Evolutionary conservation across 2,329 filamentous ascomycete genomes (phyloP), one percentile per base, ranked within the genome.

Genomic region (Huntiella decipiens): DNA sequence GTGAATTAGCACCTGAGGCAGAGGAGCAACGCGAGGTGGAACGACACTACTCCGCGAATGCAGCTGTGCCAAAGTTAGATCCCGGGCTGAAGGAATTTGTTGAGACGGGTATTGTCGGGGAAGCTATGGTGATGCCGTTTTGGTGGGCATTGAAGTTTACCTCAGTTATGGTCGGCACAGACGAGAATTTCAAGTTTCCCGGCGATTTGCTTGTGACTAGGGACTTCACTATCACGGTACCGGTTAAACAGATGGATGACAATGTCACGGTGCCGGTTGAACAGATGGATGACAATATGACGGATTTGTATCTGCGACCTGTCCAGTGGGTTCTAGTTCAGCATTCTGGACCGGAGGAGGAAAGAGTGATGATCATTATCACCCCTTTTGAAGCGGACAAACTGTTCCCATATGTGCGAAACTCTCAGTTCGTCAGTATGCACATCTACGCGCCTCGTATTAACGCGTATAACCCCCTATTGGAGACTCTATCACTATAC

Each of bases 1-100:
- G 78, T 0, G 79, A 83, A 51, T 60, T 84, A 0, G 64, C 73
- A 0, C 74, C 74, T 0, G 78, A 85, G 50, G 66, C 72, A 1
- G 73, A 83, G 51, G 59, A 68, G 19, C 73, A 83, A 53, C 60
- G 66, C 1, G 60, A 80, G 42, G 52, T 73, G 1, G 61, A 80
- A 51, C 62, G 61, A 1, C 70, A 74, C 0, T 53, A 56, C 0
- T 48, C 56, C 0, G 61, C 62, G 1, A 34, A 53, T 0, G 63
- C 75, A 0, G 53, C 51, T 0, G 1, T 5, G 0, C 71, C 79
- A 39, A 2, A 8, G 10, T 28, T 43, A 15, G 19, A 34, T 44
- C 10, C 46, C 0, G 58, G 68, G 32, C 44, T 82, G 0, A 4
- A 15, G 0, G 4, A 33, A 0, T 67, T 77, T 38, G 60, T 66